A percentile compares a stretch with the other conserved stretches of the same genome.
Conservation (phyloP, 805 yeast species). For the Blastobotrys mokoenaii region DNA sequence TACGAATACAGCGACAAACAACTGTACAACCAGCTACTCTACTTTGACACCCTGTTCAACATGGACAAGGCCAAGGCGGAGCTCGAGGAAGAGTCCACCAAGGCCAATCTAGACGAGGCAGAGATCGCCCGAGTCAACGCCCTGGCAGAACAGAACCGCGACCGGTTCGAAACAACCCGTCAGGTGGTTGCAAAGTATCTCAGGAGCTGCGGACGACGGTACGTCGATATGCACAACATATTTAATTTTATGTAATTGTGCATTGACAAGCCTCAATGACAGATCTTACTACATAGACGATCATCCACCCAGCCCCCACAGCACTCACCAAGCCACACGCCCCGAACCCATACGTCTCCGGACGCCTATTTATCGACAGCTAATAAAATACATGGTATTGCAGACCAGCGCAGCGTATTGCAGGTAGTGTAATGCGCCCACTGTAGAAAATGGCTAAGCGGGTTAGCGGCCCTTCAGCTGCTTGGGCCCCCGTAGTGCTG, state of each 20-base stretch:
- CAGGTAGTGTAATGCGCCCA: no score
- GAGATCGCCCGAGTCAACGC: slow-evolving; percentile 54
- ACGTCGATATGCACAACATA: slow-evolving; percentile 76
- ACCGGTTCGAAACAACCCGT: slow-evolving; percentile 43
- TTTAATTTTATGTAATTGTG: slow-evolving; percentile 32
- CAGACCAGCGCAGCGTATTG: no score
- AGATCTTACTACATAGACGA: background rate
- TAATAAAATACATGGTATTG: no score
- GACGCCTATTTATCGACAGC: no score
- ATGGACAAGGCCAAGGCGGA: slow-evolving; percentile 60
- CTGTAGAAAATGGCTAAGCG: no score
- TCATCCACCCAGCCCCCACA: no score
- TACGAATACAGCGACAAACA: slow-evolving; percentile 70
- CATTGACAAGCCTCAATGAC: background rate
- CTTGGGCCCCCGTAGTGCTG: no score
- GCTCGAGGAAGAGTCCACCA: slow-evolving; percentile 28
- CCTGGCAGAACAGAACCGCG: slow-evolving; percentile 71
- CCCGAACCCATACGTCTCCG: no score
- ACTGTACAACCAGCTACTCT: slow-evolving; percentile 77
- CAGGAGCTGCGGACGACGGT: slow-evolving; percentile 77
- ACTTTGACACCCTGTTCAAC: slow-evolving; percentile 72
- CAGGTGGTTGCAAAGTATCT: slow-evolving; percentile 65
- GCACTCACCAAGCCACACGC: no score
- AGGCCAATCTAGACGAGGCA: slow-evolving; percentile 18
- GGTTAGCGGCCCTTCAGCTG: no score